Evolutionary conservation across 2,329 filamentous ascomycete genomes (phyloP), one percentile per base, ranked within the genome.

Genomic region (Cladosporium velox): DNA sequence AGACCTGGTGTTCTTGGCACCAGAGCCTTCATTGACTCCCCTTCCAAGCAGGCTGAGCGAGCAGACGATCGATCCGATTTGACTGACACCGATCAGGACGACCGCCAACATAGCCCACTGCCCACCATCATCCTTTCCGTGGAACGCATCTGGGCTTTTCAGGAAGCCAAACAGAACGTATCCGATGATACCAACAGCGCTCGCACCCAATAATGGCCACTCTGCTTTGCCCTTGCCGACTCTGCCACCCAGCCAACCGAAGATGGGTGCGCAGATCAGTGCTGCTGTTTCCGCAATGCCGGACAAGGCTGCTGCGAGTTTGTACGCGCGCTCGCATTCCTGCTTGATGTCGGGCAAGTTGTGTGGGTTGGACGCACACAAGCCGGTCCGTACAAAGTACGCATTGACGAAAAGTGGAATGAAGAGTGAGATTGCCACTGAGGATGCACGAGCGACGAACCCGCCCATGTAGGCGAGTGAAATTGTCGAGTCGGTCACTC

Each of bases 61-160:
- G 80, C 93, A 97, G 0, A 99, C 95, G 67, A 99, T 98, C 12
- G 93, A 91, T 2, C 94, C 95, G 68, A 99, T 98, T 78, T 99
- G 95, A 73, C 92, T 96, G 74, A 97, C 87, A 15, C 95, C 95
- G 47, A 98, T 87, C 21, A 97, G 80, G 0, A 90, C 87, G 51
- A 93, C 92, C 18, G 94, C 86, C 14, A 93, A 70, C 18, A 97
- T 88, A 8, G 75, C 76, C 72, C 73, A 76, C 32, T 70, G 70
- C 4, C 73, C 74, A 21, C 91, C 91, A 38, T 91, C 87, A 4
- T 57, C 28, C 30, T 90, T 83, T 4, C 88, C 88, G 34, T 85
- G 86, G 54, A 77, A 77, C 65, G 88, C 88, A 73, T 97, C 91
- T 0, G 93, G 93, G 72, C 89, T 96, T 15, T 84, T 79, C 2